Evolutionary conservation across 176 grass and related monocot species (phyloP), one percentile per base, ranked within the genome.

Genomic region (Triticum dicoccoides): DNA sequence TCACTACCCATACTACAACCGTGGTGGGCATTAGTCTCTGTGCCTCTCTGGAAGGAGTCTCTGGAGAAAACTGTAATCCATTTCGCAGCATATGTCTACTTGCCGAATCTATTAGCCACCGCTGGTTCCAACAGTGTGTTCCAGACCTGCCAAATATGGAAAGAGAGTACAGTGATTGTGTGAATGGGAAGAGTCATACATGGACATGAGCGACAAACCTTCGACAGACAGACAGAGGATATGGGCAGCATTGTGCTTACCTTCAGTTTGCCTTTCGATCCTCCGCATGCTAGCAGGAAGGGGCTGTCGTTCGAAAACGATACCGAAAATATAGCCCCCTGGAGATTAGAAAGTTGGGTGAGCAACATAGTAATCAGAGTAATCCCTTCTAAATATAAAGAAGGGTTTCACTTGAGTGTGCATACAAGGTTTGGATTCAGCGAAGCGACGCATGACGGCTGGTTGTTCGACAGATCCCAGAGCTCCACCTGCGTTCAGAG

Each of bases 291-390:
- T 76, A 95, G 72, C 78, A 85, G 87, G 73, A 91, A 95, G 29
- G 93, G 86, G 23, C 44, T 87, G 35, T 95, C 93, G n/a, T 80
- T 84, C 44, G 88, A 89, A 87, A 95, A 95, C 39, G 89, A 79
- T 52, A 92, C 65, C 1, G 84, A 87, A 38, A 95, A 95, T 41
- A 95, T 18, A 67, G 93, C 88, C 87, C 93, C 93, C 93, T 91
- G 84, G 20, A 84, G 61, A n/a, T 8, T 20, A 59, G 59, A n/a
- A 13, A 65, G 34, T 21, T 3, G 11, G 44, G 34, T 88, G 39
- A 84, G 49, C 21, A 13, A 70, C 13, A 29, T 20, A 18, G 51
- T 6, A 59, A 61, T 12, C 45, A 6, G 77, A 25, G 30, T 66
- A 18, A 52, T 49, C 75, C 27, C 86, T 71, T 63, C 14, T 0